Percentiles rank a stretch among this genome's conserved stretches.
These are phyloP conservation scores for Lumnitzera racemosa DNA, from an alignment of 345 rosid genomes.

Conservation along the genomic window DNA sequence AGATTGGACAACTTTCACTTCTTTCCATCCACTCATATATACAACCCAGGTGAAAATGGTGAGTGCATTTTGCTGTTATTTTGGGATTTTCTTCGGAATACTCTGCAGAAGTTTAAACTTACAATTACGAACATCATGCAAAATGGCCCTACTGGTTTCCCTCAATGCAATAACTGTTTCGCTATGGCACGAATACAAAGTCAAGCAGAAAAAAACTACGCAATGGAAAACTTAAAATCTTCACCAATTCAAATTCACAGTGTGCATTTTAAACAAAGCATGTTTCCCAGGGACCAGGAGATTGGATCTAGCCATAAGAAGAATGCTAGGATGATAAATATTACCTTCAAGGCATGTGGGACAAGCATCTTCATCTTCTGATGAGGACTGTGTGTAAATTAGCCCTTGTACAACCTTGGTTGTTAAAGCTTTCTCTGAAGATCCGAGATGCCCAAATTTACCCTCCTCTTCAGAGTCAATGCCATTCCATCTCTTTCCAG, in stretches of 20 bases:
- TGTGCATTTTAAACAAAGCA: not conserved
- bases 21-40: conserved; percentile 80
- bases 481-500: conserved; percentile 37
- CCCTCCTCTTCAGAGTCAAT: conserved; percentile 33
- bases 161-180: not conserved
- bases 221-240: too few species aligned
- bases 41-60: conserved; percentile 71
- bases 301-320: too few species aligned
- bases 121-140: conserved; percentile 1
- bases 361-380: conserved; percentile 60
- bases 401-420: conserved; percentile 24
- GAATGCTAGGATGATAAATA: too few species aligned
- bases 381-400: conserved; percentile 22
- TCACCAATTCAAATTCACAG: not conserved
- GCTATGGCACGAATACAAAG: not conserved
- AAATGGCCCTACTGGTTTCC: not conserved
- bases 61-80: conserved; percentile 46
- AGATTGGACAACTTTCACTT: conserved; percentile 65
- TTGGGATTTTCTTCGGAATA: conserved; percentile 60
- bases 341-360: conserved; percentile 71
- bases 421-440: conserved; percentile 29
- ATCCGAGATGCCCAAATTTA: conserved; percentile 25
- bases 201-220: too few species aligned
- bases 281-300: not conserved
- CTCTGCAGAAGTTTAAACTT: conserved; percentile 32